Conservation (phyloP, 805 yeast genomes). For the Ogataea minuta region DNA sequence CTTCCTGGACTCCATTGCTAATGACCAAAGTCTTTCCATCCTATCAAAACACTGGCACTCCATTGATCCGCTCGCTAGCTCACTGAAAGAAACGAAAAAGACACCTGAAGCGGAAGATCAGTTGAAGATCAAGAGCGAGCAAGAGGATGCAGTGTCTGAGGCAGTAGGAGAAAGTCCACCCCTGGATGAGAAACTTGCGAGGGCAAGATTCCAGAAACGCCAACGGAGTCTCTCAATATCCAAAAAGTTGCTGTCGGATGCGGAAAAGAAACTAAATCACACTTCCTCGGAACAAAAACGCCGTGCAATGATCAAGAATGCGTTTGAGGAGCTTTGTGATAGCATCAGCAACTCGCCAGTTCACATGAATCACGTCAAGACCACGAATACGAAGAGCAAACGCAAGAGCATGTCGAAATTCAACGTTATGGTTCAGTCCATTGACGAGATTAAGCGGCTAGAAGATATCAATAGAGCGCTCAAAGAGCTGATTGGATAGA, state of each 20-base stretch:
- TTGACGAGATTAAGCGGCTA: constrained; percentile 31
- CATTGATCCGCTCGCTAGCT: constrained; percentile 29
- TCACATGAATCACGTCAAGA: constrained; percentile 8
- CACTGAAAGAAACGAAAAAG: background rate
- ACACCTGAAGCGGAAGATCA: background rate
- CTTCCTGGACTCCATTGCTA: constrained; percentile 37
- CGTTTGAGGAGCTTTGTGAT: constrained; percentile 36
- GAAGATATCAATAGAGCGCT: constrained; percentile 20
- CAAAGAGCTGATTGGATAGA: constrained; percentile 11
- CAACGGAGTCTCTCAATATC: constrained; percentile 1
- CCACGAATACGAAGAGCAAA: constrained; percentile 16
- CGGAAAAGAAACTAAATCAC: constrained; percentile 38
- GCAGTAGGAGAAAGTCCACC: too few species aligned
- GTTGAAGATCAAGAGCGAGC: background rate
- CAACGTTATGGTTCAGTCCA: constrained; percentile 30
- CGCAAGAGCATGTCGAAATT: constrained; percentile 28
- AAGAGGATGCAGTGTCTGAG: background rate
- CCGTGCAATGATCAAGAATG: constrained; percentile 35
- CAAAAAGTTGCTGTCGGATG: constrained; percentile 25
- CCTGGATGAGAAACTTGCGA: constrained; percentile 3
- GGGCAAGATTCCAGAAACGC: constrained; percentile 4
- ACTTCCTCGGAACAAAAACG: constrained; percentile 41
- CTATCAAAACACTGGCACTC: constrained; percentile 34
- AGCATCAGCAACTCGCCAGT: constrained; percentile 23
- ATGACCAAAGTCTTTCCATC: constrained; percentile 28